These are phyloP conservation scores for Phyllachora maydis DNA, from an alignment of 2,329 filamentous ascomycete species.

Conservation along the genomic window DNA sequence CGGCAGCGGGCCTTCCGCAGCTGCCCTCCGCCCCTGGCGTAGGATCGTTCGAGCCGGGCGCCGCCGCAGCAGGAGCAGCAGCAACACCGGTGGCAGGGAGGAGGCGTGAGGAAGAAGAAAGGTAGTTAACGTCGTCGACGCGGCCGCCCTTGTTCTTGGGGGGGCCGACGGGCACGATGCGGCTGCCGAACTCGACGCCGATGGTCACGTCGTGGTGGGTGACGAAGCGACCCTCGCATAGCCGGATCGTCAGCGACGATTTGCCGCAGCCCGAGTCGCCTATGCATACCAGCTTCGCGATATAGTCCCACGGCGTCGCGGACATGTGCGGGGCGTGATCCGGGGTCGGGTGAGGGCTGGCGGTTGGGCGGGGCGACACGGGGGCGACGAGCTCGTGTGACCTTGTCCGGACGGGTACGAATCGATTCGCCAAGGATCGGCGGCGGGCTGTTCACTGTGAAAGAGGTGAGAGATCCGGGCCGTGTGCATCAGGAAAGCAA, in stretches of 20 bases:
- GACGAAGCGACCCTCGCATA: conserved; percentile 91
- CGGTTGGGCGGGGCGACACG: conserved; percentile 2
- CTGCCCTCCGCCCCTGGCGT: not conserved
- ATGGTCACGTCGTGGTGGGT: conserved; percentile 93
- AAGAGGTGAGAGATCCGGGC: too few relatives aligned
- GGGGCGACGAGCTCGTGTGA: too few relatives aligned
- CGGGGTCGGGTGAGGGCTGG: too few relatives aligned
- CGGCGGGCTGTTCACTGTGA: too few relatives aligned
- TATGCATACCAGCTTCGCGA: conserved; percentile 95
- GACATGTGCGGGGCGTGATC: conserved; percentile 25
- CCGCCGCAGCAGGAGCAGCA: too few relatives aligned
- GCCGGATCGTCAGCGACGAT: conserved; percentile 79
- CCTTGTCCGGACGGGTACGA: too few relatives aligned
- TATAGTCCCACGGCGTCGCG: conserved; percentile 81
- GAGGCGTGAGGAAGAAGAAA: too few relatives aligned
- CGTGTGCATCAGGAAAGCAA: too few relatives aligned
- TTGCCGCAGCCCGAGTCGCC: conserved; percentile 95
- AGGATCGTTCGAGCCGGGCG: too few relatives aligned
- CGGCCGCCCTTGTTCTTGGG: conserved; percentile 4
- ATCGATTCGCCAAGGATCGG: too few relatives aligned
- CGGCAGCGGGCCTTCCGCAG: conserved; percentile 7
- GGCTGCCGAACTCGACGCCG: conserved; percentile 85
- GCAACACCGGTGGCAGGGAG: conserved; percentile 4
- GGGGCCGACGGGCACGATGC: conserved; percentile 7
- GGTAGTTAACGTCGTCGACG: too few relatives aligned